Evolutionary conservation across 345 rosid species (phyloP).

Genomic region (Chamaenerion angustifolium): DNA sequence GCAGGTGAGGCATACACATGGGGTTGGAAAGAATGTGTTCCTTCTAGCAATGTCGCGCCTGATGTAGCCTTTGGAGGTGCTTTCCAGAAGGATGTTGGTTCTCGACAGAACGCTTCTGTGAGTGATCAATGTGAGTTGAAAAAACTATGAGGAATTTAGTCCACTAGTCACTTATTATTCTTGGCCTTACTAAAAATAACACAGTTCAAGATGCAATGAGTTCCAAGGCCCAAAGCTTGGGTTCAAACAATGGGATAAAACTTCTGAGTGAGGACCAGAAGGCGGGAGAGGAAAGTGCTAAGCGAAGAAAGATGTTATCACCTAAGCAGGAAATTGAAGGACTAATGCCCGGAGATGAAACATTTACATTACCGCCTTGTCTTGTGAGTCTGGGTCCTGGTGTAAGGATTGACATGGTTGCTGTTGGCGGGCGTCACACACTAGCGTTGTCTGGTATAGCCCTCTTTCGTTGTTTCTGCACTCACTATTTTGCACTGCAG

Average conservation of each 20-base stretch:
- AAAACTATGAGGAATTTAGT: neutral
- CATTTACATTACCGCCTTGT: slow-evolving; percentile 35
- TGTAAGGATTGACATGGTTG: slow-evolving; percentile 55
- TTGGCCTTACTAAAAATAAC: neutral
- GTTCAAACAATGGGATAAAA: slow-evolving; percentile 11
- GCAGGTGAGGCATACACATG: slow-evolving; percentile 62
- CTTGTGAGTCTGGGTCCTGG: slow-evolving; percentile 46
- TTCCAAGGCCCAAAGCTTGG: slow-evolving; percentile 26
- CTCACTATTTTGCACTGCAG: slow-evolving; percentile 18
- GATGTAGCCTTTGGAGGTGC: slow-evolving; percentile 23
- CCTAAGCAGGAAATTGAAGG: slow-evolving; percentile 41
- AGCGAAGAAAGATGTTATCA: slow-evolving; percentile 41
- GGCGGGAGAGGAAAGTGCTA: slow-evolving; percentile 39
- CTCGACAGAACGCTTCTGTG: slow-evolving; percentile 21
- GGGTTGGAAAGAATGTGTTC: slow-evolving; percentile 97
- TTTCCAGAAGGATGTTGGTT: slow-evolving; percentile 23
- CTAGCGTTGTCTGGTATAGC: slow-evolving; percentile 71
- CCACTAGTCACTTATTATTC: neutral
- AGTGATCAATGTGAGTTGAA: slow-evolving; percentile 36
- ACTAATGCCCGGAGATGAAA: slow-evolving; percentile 35
- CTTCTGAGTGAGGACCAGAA: slow-evolving; percentile 19
- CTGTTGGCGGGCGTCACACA: slow-evolving; percentile 82
- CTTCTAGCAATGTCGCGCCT: slow-evolving; percentile 24
- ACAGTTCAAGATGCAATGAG: slow-evolving; percentile 16
- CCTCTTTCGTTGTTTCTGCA: slow-evolving; percentile 2